phyloP scores from a whole-genome alignment of 306 rosid species.

The Neltuma alba region DNA sequence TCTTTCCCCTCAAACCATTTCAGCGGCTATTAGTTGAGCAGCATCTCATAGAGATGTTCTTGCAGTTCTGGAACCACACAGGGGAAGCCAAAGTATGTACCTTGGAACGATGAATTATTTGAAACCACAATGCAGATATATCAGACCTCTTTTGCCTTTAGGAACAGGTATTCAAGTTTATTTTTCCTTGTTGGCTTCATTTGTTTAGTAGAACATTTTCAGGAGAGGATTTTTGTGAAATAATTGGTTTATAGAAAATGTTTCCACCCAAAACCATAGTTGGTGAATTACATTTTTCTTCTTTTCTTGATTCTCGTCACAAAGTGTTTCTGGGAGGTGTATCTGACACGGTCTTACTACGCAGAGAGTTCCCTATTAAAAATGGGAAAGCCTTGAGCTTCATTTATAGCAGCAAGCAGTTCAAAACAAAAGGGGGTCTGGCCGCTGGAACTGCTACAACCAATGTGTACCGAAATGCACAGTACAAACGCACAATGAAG shows the following conservation, averaged over 20 bases:
- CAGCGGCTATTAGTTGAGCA: conserved; percentile 9
- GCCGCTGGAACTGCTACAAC: conserved; percentile 89
- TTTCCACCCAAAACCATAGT: too few relatives aligned
- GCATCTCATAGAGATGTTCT: conserved; percentile 22
- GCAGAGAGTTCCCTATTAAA: conserved; percentile 74
- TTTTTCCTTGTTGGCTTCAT: neutral
- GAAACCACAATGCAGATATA: conserved; percentile 75
- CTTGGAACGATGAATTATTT: conserved; percentile 89
- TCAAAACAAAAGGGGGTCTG: conserved; percentile 75
- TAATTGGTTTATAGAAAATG: too few relatives aligned
- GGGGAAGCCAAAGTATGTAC: conserved; percentile 81
- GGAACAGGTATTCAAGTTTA: conserved; percentile 64
- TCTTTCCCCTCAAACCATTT: neutral
- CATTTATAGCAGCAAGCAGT: conserved; percentile 78
- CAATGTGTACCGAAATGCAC: conserved; percentile 52
- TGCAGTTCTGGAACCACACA: conserved; percentile 96
- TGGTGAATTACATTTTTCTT: neutral
- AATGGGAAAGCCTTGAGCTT: conserved; percentile 82
- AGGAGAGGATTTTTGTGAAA: neutral
- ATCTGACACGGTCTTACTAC: neutral
- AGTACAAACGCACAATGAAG: conserved; percentile 52
- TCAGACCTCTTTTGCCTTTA: conserved; percentile 79
- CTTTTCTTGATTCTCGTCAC: neutral
- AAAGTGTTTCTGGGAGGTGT: conserved; percentile 30
- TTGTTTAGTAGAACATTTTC: neutral